Evolutionary conservation across 148 eudicot genomes (phyloP).

Genomic region (Vaccinium corymbosum): DNA sequence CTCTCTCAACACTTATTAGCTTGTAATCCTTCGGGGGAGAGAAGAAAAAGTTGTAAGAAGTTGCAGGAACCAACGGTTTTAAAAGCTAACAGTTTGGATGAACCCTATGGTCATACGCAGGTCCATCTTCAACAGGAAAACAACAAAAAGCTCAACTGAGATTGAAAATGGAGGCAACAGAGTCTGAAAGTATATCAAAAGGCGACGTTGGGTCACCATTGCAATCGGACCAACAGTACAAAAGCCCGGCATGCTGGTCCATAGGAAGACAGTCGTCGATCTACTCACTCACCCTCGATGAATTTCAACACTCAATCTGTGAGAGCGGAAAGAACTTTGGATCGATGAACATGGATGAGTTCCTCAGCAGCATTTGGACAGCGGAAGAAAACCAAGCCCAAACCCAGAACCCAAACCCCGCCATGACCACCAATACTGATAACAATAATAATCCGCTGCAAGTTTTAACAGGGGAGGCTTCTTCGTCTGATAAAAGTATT

Average conservation of each 20-base stretch:
- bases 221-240: conserved; percentile 23
- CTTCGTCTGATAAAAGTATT: conserved; percentile 18
- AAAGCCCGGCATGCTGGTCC: conserved; percentile 21
- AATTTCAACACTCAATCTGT: conserved; percentile 68
- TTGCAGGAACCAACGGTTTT: background rate
- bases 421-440: background rate
- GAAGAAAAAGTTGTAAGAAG: background rate
- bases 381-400: conserved; percentile 81
- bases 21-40: no score
- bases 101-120: background rate
- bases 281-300: conserved; percentile 83
- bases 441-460: background rate
- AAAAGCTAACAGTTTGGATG: no score
- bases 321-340: conserved; percentile 83
- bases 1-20: no score
- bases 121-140: background rate
- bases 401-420: conserved; percentile 4
- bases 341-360: conserved; percentile 98
- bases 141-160: background rate
- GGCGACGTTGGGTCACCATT: conserved; percentile 33
- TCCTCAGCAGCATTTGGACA: conserved; percentile 87
- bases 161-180: conserved; percentile 24
- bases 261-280: conserved; percentile 70
- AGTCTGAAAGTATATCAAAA: conserved; percentile 28
- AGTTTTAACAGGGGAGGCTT: conserved; percentile 9